Percentiles rank a stretch among this genome's conserved stretches.
These are phyloP conservation scores for Pseudoscleropodium purum DNA, from an alignment of 225 moss, liverwort and hornwort genomes.

Conservation along the genomic window DNA sequence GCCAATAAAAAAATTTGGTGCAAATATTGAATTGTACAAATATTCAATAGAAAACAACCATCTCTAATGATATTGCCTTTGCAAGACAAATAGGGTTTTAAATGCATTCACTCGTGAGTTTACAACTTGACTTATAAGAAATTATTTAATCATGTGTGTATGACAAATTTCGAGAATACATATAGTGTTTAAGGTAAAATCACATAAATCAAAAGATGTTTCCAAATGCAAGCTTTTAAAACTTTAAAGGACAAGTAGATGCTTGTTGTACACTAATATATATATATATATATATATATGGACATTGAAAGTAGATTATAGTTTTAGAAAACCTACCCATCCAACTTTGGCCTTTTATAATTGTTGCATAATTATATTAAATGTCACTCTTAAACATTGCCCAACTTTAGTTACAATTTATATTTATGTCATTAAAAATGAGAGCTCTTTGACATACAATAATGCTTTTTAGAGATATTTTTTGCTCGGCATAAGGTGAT, in stretches of 20 bases:
- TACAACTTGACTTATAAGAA: too few relatives aligned
- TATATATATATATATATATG: too few relatives aligned
- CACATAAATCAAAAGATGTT: not conserved
- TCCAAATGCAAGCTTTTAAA: not conserved
- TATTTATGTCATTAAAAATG: too few relatives aligned
- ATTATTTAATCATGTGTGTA: not conserved
- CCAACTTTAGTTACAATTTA: not conserved
- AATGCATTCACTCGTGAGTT: too few relatives aligned
- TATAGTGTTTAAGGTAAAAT: too few relatives aligned
- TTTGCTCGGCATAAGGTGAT: accelerated
- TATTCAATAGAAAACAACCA: not conserved
- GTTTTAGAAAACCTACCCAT: too few relatives aligned
- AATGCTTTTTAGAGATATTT: not conserved
- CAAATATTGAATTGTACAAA: not conserved
- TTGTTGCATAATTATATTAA: not conserved
- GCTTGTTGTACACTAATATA: not conserved
- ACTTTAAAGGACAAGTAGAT: not conserved
- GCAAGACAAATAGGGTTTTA: not conserved
- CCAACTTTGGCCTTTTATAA: not conserved
- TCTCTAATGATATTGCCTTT: not conserved
- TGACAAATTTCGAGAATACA: accelerated
- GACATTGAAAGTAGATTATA: not conserved
- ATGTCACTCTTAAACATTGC: not conserved
- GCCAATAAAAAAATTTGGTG: not conserved
- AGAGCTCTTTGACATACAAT: accelerated